Evolutionary conservation across 352 stramenopile species (phyloP).

Genomic region (Globisporangium iwayamae): DNA sequence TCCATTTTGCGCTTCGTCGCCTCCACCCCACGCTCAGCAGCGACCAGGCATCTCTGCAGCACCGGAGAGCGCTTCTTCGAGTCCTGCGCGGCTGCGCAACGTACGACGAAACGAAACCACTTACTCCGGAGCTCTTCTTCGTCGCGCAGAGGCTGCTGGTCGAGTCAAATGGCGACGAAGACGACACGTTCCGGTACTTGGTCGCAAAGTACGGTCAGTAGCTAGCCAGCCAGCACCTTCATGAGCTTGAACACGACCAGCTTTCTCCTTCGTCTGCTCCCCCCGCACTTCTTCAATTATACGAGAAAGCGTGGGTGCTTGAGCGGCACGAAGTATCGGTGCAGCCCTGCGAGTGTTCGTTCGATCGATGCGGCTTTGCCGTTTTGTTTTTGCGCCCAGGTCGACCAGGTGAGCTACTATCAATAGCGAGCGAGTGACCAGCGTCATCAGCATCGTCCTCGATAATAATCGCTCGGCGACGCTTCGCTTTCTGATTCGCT

Average conservation of each 20-base stretch:
- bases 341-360: background rate
- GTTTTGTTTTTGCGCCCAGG: background rate
- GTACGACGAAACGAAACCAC: slow-evolving; percentile 63
- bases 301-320: background rate
- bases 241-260: background rate
- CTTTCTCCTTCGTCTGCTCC: too few relatives aligned
- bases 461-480: background rate
- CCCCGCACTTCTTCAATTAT: too few relatives aligned
- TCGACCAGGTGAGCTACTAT: background rate
- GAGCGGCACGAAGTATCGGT: background rate
- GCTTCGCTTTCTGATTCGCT: slow-evolving; percentile 1
- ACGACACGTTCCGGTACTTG: slow-evolving; percentile 56
- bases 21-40: slow-evolving; percentile 30
- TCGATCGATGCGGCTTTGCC: background rate
- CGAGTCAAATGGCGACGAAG: slow-evolving; percentile 40
- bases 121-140: slow-evolving; percentile 36
- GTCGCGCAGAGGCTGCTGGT: slow-evolving; percentile 48
- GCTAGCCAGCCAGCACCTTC: background rate
- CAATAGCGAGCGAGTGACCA: slow-evolving; percentile 1
- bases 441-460: background rate
- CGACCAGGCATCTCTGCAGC: background rate
- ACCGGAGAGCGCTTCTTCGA: slow-evolving; percentile 32
- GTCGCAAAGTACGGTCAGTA: slow-evolving; percentile 17
- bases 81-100: slow-evolving; percentile 61
- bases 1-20: slow-evolving; percentile 37